Percentiles rank a stretch among this genome's conserved stretches.
These are phyloP conservation scores for Stagonosporopsis vannaccii DNA, from an alignment of 2,329 filamentous ascomycete genomes.

Conservation along the genomic window DNA sequence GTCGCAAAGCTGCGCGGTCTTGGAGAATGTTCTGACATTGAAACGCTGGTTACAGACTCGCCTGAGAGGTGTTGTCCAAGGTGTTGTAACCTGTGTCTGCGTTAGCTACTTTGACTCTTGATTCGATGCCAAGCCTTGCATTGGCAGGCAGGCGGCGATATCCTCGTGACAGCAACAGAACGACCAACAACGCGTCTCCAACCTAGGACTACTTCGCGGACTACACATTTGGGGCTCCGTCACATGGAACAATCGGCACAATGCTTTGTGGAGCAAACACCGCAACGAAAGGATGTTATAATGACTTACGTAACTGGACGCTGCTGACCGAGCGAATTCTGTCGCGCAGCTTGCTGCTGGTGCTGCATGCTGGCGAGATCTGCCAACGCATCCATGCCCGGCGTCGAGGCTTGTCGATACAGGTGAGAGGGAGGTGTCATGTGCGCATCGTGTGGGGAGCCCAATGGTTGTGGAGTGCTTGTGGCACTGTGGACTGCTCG, in stretches of 20 bases:
- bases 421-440: constrained; percentile 45
- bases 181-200: background rate
- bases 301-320: constrained; percentile 48
- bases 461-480: constrained; percentile 40
- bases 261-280: background rate
- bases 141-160: constrained; percentile 30
- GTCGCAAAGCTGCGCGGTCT: constrained; percentile 54
- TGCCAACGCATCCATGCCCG: constrained; percentile 59
- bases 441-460: constrained; percentile 43
- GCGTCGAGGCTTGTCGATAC: constrained; percentile 53
- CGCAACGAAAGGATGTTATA: background rate
- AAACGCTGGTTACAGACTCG: constrained; percentile 54
- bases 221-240: background rate
- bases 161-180: constrained; percentile 24
- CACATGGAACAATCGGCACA: background rate
- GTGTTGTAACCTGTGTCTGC: constrained; percentile 32
- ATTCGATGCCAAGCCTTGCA: constrained; percentile 19
- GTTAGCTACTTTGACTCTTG: constrained; percentile 8
- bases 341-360: constrained; percentile 52
- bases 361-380: constrained; percentile 59
- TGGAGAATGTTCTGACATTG: constrained; percentile 57
- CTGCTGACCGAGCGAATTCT: constrained; percentile 43
- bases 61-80: constrained; percentile 51
- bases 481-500: constrained; percentile 41
- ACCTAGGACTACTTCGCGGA: too few species aligned